Percentiles rank a stretch among this genome's conserved stretches.
These are phyloP conservation scores for Chamaecrista fasciculata DNA, from an alignment of 306 rosid species.

Conservation along the genomic window DNA sequence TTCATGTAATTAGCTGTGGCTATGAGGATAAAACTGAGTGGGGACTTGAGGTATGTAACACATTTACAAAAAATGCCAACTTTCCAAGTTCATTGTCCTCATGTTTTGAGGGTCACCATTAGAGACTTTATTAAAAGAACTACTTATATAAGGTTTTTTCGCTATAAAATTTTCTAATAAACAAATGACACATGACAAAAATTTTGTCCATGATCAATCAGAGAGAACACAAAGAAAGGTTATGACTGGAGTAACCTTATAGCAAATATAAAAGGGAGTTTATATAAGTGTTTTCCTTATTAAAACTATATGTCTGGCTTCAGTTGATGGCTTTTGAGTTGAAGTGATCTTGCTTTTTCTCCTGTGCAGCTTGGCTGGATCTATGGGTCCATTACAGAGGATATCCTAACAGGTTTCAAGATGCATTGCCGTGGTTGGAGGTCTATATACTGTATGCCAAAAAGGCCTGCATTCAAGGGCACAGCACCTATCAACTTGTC, in stretches of 20 bases:
- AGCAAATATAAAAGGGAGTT: too few relatives aligned
- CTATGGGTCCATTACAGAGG: slow-evolving; percentile 94
- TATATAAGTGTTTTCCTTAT: too few relatives aligned
- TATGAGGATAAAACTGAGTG: slow-evolving; percentile 98
- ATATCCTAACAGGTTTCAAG: slow-evolving; percentile 90
- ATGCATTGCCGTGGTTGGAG: slow-evolving; percentile 99
- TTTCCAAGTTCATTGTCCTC: neutral
- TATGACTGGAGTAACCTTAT: too few relatives aligned
- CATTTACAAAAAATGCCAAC: slow-evolving; percentile 1
- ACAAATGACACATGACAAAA: too few relatives aligned
- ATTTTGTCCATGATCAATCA: too few relatives aligned
- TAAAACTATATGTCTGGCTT: too few relatives aligned
- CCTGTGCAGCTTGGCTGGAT: slow-evolving; percentile 89
- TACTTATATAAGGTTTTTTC: too few relatives aligned
- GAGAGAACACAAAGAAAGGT: too few relatives aligned
- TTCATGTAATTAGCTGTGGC: slow-evolving; percentile 90
- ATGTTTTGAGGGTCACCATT: too few relatives aligned
- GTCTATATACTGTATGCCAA: slow-evolving; percentile 90
- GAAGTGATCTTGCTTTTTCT: slow-evolving; percentile 11
- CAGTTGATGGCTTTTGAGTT: too few relatives aligned
- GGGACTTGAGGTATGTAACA: slow-evolving; percentile 96
- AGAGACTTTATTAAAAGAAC: too few relatives aligned
- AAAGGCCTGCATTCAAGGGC: slow-evolving; percentile 87
- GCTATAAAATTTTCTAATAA: too few relatives aligned
- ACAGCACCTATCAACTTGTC: slow-evolving; percentile 98